phyloP scores from a whole-genome alignment of 305 asterid genomes.

The Fraxinus dipetala region DNA sequence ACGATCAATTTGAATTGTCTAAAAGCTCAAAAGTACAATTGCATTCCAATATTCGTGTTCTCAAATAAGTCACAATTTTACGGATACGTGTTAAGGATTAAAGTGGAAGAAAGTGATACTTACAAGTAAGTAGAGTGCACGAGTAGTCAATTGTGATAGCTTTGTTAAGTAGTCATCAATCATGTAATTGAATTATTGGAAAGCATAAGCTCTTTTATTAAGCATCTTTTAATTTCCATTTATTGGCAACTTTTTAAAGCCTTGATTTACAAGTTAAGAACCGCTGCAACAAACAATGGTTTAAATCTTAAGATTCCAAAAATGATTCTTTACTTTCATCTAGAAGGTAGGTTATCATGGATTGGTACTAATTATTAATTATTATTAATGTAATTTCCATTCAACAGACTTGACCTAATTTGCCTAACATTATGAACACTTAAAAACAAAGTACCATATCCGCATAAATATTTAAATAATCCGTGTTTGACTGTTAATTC shows the following conservation, averaged over 20 bases:
- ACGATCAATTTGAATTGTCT: not conserved
- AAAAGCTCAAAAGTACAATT: not conserved
- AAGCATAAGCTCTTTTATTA: slow-evolving; percentile 24
- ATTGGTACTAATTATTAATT: slow-evolving; percentile 2
- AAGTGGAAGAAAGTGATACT: not conserved
- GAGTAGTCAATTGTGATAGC: slow-evolving; percentile 8
- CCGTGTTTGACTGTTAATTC: slow-evolving; percentile 15
- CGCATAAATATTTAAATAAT: not conserved
- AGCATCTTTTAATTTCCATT: slow-evolving; percentile 3
- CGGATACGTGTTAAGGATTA: not conserved
- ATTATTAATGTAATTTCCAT: not conserved
- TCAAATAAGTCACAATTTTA: not conserved
- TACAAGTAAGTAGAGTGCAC: not conserved
- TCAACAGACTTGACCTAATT: not conserved
- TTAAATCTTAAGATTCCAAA: slow-evolving; percentile 26
- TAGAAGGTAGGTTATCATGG: slow-evolving; percentile 32
- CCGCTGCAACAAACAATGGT: slow-evolving; percentile 31
- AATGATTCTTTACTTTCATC: slow-evolving; percentile 27
- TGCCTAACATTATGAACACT: not conserved
- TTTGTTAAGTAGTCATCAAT: slow-evolving; percentile 27
- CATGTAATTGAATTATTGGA: slow-evolving; percentile 22
- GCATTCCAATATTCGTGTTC: not conserved
- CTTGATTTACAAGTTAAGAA: slow-evolving; percentile 53
- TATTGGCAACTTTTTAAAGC: slow-evolving; percentile 6
- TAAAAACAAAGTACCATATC: not conserved